Evolutionary conservation across 176 grass and related monocot genomes (phyloP), one percentile per base, ranked within the genome.

Genomic region (Dendrocalamus sinicus): DNA sequence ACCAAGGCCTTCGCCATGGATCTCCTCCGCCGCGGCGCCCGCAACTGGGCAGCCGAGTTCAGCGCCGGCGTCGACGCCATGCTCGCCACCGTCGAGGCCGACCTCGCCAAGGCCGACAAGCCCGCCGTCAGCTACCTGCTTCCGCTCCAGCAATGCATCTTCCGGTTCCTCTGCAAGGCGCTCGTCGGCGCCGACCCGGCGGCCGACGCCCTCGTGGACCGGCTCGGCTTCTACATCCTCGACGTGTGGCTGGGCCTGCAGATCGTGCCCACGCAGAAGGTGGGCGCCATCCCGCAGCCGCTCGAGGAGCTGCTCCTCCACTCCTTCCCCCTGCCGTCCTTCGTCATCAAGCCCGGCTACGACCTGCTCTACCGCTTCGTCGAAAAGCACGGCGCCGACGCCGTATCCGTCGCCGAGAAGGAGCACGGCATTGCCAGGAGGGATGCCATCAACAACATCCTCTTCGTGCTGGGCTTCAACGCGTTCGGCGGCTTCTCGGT

Each of bases 391-490:
- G 91, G 93, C 59, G 51, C 72, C 54, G 88, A 41, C 10, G 86
- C 91, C 16, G 50, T 98, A 4, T 19, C 63, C n/a, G 8, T 47
- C 59, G 93, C 83, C 2, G 72, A 40, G 3, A 28, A 41, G 14
- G 85, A 89, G 35, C 84, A 90, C 55, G 83, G 83, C 22, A 85
- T 98, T 37, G 2, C 12, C 41, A 67, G 55, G 20, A 85, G 92
- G 0, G 93, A 98, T 61, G 93, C 93, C 53, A 80, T 98, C 67
- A 88, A 95, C 88, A 95, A 98, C 88, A 89, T 95, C 73, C 91
- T 98, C 67, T 98, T 95, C 90, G 89, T 98, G 14, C 91, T 98
- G 0, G 95, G 93, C 0, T 98, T 98, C 91, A 98, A 98, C 76
- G 88, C 95, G 0, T 98, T 95, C 84, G 89, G 91, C 9, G 93